Base-by-base conservation (phyloP, 768 basidiomycete genomes). In the Lactarius evosmus region DNA sequence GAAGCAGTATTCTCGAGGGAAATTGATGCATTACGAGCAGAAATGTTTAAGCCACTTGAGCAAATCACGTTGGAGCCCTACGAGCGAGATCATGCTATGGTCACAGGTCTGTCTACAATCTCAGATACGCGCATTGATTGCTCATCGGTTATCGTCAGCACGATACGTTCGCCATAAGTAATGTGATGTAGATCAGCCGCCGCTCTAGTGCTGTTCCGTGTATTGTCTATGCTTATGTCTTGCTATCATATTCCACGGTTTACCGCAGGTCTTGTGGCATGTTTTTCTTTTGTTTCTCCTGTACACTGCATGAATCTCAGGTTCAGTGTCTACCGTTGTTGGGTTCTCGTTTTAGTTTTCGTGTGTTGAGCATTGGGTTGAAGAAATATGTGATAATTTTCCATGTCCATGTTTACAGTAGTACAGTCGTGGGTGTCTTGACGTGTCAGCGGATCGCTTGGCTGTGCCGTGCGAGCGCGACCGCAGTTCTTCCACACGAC, bases 31-130 rank as follows among this genome's bases (percentile, higher is more conserved):
- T 79, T 98, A 71, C 86, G 88, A 74, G 80, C 82, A 53, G 81
- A 80, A 72, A 87, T 85, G 70, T 87, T 99, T 78, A 98, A 95
- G 80, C 95, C 97, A 16, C 79, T 95, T 55, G 95, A 98, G 74
- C 96, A 98, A 79, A 86, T 98, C 1, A 97, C 96, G 4, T 78
- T 99, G 41, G 97, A 98, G 76, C 91, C 91, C 3, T 93, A 94
- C 70, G 91, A 94, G 75, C 83, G 91, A 72, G 92, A 93, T 70
- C 91, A 94, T 69, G 91, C 92, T 3, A 94, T 94, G 89, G 89
- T 94, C 25, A 84, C 88, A 63, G 91, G 88, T 90, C 69, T 58
- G 87, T 69, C 11, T 6, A 22, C 34, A 14, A 27, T 62, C 44
- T 27, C 8, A 16, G n/a, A 34, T 19, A 52, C 33, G 67, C 40